Conservation (phyloP, 345 rosid species). For the Euclidium syriacum region DNA sequence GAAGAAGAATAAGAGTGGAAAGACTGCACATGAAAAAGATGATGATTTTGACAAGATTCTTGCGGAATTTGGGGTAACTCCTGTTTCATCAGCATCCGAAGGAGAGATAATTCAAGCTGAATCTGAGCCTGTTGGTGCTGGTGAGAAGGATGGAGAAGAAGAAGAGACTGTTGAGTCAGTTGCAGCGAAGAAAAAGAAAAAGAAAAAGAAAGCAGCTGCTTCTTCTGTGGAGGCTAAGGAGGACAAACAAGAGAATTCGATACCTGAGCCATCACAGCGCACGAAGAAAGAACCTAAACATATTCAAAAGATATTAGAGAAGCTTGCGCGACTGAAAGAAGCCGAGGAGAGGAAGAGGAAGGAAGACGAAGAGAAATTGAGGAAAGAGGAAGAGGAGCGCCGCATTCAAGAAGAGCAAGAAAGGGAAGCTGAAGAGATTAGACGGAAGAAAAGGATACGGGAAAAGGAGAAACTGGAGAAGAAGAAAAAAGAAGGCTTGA, state of each 20-base stretch:
- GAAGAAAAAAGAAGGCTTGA: constrained; percentile 88
- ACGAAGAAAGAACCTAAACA: constrained; percentile 84
- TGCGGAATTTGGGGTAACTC: constrained; percentile 71
- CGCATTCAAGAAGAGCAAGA: constrained; percentile 76
- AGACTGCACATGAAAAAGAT: constrained; percentile 91
- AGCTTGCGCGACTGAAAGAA: constrained; percentile 73
- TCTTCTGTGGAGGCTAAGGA: constrained; percentile 42
- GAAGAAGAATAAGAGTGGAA: constrained; percentile 76
- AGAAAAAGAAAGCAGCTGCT: constrained; percentile 49
- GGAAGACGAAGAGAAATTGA: constrained; percentile 85
- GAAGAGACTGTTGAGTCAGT: constrained; percentile 66
- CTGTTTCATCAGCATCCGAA: constrained; percentile 35
- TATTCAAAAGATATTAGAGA: constrained; percentile 96
- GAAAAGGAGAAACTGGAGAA: constrained; percentile 79
- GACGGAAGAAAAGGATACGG: constrained; percentile 70
- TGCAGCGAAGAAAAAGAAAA: constrained; percentile 88
- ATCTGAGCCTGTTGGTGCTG: constrained; percentile 39
- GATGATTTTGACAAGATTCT: constrained; percentile 93
- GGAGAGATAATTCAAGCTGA: constrained; percentile 49
- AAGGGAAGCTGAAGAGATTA: constrained; percentile 93
- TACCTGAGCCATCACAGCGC: constrained; percentile 38
- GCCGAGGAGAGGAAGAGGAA: constrained; percentile 68
- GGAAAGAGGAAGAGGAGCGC: constrained; percentile 92
- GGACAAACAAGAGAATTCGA: constrained; percentile 43
- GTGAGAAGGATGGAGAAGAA: constrained; percentile 64